Evolutionary conservation across 768 basidiomycete genomes (phyloP).

Genomic region (Pleurotus platypus): DNA sequence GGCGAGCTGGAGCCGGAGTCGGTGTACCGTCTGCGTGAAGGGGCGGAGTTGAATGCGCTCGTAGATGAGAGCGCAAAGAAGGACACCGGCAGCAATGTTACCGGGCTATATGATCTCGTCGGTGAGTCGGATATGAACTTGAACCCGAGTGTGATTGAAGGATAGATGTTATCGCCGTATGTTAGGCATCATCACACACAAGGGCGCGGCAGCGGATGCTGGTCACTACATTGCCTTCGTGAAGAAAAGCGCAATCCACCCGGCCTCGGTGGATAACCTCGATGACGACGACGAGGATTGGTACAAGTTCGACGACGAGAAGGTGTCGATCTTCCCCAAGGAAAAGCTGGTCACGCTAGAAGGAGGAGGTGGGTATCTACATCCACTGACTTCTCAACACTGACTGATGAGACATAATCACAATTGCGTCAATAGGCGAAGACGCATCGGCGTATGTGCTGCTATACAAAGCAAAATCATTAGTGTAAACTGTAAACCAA

Average conservation of each 20-base stretch:
- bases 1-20: slow-evolving; percentile 65
- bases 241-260: slow-evolving; percentile 69
- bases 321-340: slow-evolving; percentile 79
- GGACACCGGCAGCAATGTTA: slow-evolving; percentile 72
- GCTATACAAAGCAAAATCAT: slow-evolving; percentile 67
- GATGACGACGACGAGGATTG: slow-evolving; percentile 81
- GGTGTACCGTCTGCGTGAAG: slow-evolving; percentile 62
- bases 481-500: slow-evolving; percentile 9
- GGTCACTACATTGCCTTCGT: slow-evolving; percentile 96
- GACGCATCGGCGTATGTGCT: slow-evolving; percentile 89
- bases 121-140: slow-evolving; percentile 45
- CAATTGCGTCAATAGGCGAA: slow-evolving; percentile 42
- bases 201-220: slow-evolving; percentile 90
- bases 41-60: slow-evolving; percentile 57
- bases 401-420: no score
- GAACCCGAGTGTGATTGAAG: background rate
- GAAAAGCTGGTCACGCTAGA: slow-evolving; percentile 84
- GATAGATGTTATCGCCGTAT: background rate
- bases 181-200: slow-evolving; percentile 91
- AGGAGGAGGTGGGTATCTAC: slow-evolving; percentile 60
- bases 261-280: slow-evolving; percentile 32
- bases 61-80: slow-evolving; percentile 58
- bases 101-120: slow-evolving; percentile 87
- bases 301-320: slow-evolving; percentile 98
- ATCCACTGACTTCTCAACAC: no score